Conservation (phyloP, 1,284 basidiomycete species). For the Gymnopus androsaceus region DNA sequence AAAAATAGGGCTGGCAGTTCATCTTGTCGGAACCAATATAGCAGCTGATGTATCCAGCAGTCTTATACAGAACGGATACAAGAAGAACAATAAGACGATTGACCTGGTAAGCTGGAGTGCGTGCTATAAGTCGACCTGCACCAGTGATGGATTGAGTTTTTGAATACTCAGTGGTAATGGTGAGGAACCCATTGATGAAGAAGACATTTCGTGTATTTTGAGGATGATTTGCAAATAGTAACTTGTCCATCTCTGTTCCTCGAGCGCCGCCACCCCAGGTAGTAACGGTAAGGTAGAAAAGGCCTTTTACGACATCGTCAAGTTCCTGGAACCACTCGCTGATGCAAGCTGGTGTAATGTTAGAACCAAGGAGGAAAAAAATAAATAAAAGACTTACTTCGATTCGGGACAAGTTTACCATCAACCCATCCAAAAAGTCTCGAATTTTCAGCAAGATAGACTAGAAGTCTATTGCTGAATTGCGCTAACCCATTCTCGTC, state of each 20-base stretch:
- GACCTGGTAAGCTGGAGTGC: conserved; percentile 3
- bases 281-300: conserved; percentile 5
- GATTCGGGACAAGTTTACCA: not conserved
- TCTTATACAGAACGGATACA: not conserved
- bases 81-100: conserved; percentile 9
- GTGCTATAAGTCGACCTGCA: not conserved
- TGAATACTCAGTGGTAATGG: conserved; percentile 18
- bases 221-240: conserved; percentile 11
- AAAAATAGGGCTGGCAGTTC: conserved; percentile 1
- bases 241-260: conserved; percentile 15
- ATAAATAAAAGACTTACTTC: no score
- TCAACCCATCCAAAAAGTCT: not conserved
- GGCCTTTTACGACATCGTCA: conserved; percentile 1
- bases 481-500: not conserved
- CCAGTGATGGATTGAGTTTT: conserved; percentile 13
- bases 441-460: not conserved
- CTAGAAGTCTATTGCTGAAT: not conserved
- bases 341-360: not conserved
- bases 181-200: conserved; percentile 17
- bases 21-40: conserved; percentile 1
- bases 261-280: conserved; percentile 18
- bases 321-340: conserved; percentile 14
- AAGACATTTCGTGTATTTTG: conserved; percentile 4
- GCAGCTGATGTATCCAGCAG: conserved; percentile 1
- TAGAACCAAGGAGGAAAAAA: no score